These are phyloP conservation scores for Russula earlei DNA, from an alignment of 768 basidiomycete species.

Conservation along the genomic window DNA sequence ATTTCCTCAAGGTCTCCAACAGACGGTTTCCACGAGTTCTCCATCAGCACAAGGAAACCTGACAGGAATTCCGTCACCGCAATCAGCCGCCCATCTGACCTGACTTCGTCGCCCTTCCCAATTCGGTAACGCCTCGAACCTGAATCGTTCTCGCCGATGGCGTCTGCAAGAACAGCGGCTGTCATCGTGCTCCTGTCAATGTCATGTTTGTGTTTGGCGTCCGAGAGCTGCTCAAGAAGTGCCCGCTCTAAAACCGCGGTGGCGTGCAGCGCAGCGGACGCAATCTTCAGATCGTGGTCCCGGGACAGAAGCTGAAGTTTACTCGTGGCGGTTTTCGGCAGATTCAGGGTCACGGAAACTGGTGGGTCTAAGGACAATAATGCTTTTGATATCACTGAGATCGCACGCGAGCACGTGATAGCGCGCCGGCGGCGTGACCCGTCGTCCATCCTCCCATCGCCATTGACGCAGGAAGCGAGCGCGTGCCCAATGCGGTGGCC, in stretches of 20 bases:
- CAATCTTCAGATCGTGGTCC: not conserved
- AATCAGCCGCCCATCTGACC: not conserved
- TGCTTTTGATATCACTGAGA: slow-evolving; percentile 2
- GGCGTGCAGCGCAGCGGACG: not conserved
- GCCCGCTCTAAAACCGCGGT: not conserved
- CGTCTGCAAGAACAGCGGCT: not conserved
- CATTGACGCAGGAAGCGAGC: not conserved
- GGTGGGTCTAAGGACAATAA: not conserved
- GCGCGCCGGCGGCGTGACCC: slow-evolving; percentile 4
- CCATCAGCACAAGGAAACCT: not conserved
- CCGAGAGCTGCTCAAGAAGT: not conserved
- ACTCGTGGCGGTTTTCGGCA: not conserved
- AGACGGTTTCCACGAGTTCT: not conserved
- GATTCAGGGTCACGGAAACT: not conserved
- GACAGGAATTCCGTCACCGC: not conserved
- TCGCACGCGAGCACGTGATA: not conserved
- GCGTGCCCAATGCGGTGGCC: not conserved
- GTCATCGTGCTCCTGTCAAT: not conserved
- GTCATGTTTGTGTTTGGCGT: not conserved
- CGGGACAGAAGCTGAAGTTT: not conserved
- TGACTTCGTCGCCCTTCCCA: no score
- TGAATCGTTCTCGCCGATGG: not conserved
- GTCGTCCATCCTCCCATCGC: slow-evolving; percentile 7
- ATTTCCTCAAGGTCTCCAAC: not conserved
- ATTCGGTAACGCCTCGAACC: not conserved